These are phyloP conservation scores for Nidula niveotomentosa DNA, from an alignment of 1,284 basidiomycete species.

Conservation along the genomic window DNA sequence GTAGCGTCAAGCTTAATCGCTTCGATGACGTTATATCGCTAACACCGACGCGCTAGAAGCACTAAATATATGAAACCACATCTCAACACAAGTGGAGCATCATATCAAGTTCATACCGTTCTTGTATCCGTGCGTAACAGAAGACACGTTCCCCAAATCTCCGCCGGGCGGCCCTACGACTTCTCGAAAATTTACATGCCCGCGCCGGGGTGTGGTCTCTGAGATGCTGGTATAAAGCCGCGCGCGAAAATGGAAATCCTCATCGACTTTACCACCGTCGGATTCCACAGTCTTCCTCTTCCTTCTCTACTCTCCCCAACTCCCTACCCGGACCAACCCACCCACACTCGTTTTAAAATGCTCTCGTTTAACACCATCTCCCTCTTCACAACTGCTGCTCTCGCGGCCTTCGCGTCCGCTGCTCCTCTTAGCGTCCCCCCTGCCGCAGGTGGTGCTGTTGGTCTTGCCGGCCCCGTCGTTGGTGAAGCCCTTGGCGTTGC, in stretches of 20 bases:
- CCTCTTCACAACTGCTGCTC: conserved; percentile 7
- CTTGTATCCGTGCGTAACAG: neutral
- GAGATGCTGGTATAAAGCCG: neutral
- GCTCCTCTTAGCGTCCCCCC: conserved; percentile 1
- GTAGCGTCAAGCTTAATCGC: neutral
- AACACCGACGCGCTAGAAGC: conserved; percentile 1
- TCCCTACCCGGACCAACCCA: neutral
- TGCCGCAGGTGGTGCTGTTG: neutral
- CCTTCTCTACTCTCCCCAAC: neutral
- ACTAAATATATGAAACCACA: neutral
- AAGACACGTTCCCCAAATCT: neutral
- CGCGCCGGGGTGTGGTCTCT: neutral
- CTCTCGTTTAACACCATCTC: conserved; percentile 6
- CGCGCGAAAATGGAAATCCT: neutral
- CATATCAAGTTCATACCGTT: neutral
- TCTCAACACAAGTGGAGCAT: neutral
- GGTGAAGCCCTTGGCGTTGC: neutral
- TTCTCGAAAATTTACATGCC: neutral
- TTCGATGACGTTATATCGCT: neutral
- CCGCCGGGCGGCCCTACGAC: neutral
- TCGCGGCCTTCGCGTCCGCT: conserved; percentile 6
- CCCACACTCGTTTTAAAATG: conserved; percentile 7
- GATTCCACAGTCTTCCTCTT: neutral
- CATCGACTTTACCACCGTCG: neutral
- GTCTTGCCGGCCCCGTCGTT: neutral